A percentile compares a stretch with the other conserved stretches of the same genome.
Evolutionary conservation across 495 filamentous ascomycete genomes (phyloP).

Genomic region (Penicillium mononematosum): DNA sequence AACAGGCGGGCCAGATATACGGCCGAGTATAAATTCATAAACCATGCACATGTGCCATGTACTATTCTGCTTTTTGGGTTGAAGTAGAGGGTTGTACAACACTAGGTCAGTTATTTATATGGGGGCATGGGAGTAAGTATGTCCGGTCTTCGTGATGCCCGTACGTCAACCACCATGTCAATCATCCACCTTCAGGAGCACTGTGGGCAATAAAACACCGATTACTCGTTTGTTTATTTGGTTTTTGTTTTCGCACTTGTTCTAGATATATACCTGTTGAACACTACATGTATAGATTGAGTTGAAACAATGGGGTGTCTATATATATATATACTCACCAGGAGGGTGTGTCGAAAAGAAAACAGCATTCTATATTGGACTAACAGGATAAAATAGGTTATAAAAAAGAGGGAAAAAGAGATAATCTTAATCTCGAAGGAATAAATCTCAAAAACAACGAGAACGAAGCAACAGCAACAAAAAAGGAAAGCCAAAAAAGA

Average conservation of each 20-base stretch:
- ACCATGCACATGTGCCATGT: slow-evolving; percentile 1
- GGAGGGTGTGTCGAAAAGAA: too few species aligned
- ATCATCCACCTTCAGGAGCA: background rate
- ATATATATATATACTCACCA: background rate
- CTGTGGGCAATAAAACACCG: background rate
- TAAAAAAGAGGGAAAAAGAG: too few species aligned
- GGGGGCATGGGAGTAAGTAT: background rate
- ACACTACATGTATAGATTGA: background rate
- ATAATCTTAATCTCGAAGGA: background rate
- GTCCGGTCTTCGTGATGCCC: background rate
- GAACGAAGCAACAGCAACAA: background rate
- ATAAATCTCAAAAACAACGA: background rate
- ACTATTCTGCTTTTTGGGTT: background rate
- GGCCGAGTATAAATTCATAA: slow-evolving; percentile 3
- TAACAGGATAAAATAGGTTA: background rate
- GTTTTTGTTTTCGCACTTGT: background rate
- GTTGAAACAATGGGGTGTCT: background rate
- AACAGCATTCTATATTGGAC: too few species aligned
- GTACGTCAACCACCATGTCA: background rate
- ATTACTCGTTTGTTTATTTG: background rate
- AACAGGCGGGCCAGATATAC: background rate
- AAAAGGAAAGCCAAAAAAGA: slow-evolving; percentile 6
- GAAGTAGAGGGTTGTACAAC: background rate
- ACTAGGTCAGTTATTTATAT: background rate
- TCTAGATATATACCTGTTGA: too few species aligned